A percentile compares a stretch with the other conserved stretches of the same genome.
Evolutionary conservation across 1,139 yeast genomes (phyloP).

Genomic region (Saccharomyces hybrid): DNA sequence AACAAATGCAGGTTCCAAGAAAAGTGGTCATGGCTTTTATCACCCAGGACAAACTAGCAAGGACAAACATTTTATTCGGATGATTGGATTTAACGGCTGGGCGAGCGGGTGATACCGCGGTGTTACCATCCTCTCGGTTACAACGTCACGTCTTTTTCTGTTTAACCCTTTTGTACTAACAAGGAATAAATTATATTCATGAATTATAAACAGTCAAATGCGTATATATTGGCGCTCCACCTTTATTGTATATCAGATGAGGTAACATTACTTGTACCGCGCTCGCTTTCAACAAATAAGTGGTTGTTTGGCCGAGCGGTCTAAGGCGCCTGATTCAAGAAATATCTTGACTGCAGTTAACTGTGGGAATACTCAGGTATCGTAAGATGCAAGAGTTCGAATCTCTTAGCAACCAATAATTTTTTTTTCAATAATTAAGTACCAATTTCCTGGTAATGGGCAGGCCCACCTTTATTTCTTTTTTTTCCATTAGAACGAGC

Average conservation of each 20-base stretch:
- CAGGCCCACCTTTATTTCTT: neutral
- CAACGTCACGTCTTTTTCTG: too few species aligned
- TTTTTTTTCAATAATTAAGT: neutral
- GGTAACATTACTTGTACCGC: too few species aligned
- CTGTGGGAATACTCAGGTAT: conserved; percentile 8
- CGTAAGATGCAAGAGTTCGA: conserved; percentile 10
- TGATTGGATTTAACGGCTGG: neutral
- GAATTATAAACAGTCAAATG: too few species aligned
- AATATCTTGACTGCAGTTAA: conserved; percentile 9
- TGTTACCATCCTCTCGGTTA: neutral
- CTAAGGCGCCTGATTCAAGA: conserved; percentile 9
- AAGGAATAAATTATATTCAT: too few species aligned
- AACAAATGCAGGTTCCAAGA: too few species aligned
- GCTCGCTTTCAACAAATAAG: neutral
- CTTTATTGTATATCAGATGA: too few species aligned
- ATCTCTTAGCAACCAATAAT: conserved; percentile 7
- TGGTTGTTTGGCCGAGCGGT: conserved; percentile 8
- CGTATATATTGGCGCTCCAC: too few species aligned
- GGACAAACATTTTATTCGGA: too few species aligned
- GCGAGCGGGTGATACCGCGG: neutral
- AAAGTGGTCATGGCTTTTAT: too few species aligned
- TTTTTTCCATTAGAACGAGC: neutral
- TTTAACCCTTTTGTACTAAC: too few species aligned
- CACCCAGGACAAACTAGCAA: too few species aligned
- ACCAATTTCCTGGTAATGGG: too few species aligned